A percentile compares a stretch with the other conserved stretches of the same genome.
phyloP scores from a whole-genome alignment of 169 alveolate genomes.

The Cryptosporidium bovis region DNA sequence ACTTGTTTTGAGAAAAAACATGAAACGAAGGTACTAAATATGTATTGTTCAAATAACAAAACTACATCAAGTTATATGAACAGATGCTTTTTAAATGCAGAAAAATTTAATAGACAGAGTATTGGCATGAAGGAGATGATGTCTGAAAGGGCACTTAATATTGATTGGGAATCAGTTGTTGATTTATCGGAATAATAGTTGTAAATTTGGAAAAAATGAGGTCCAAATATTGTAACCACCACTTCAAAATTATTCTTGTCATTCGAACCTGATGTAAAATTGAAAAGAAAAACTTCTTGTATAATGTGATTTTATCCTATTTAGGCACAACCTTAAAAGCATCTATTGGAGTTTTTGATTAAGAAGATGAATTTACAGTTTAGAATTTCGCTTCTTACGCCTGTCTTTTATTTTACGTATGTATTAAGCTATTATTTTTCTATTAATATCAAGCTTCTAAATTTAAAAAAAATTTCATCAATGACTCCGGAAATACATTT shows the following conservation, averaged over 20 bases:
- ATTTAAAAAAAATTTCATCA: background rate
- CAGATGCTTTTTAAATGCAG: slow-evolving; percentile 23
- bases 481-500: background rate
- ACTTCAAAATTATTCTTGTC: background rate
- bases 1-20: background rate
- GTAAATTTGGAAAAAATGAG: background rate
- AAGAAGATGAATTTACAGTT: too few relatives aligned
- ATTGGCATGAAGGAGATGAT: slow-evolving; percentile 32
- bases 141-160: slow-evolving; percentile 47
- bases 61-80: background rate
- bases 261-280: background rate
- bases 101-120: slow-evolving; percentile 35
- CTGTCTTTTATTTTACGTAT: too few relatives aligned
- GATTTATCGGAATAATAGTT: slow-evolving; percentile 4
- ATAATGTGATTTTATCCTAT: background rate
- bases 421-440: too few relatives aligned
- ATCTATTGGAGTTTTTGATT: too few relatives aligned
- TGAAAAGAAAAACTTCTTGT: background rate
- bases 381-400: too few relatives aligned
- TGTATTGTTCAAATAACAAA: slow-evolving; percentile 7
- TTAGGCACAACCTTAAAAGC: background rate
- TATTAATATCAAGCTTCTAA: background rate
- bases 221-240: background rate
- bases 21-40: background rate
- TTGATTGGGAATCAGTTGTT: slow-evolving; percentile 31